A percentile compares a stretch with the other conserved stretches of the same genome.
phyloP scores from a whole-genome alignment of 495 filamentous ascomycete species.

The Friedmanniomyces simplex region DNA sequence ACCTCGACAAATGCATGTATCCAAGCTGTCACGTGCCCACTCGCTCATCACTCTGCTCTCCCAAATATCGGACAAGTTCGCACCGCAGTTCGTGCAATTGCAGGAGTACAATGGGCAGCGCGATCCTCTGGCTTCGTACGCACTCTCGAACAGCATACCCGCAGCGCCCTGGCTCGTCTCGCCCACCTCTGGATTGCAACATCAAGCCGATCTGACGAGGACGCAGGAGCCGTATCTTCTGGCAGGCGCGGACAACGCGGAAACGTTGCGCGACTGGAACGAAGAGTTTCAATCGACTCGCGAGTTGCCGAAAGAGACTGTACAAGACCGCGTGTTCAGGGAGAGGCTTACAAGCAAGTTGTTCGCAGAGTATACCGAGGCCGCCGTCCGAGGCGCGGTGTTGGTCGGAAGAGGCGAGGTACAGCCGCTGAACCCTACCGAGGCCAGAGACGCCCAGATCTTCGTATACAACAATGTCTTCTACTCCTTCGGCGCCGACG shows the following conservation, averaged over 20 bases:
- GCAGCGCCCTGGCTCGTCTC: slow-evolving; percentile 82
- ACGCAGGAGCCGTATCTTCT: slow-evolving; percentile 90
- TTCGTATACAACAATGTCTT: slow-evolving; percentile 99
- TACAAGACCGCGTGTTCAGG: slow-evolving; percentile 92
- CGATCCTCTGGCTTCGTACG: slow-evolving; percentile 86
- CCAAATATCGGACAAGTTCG: slow-evolving; percentile 73
- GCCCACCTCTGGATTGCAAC: slow-evolving; percentile 51
- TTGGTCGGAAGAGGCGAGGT: slow-evolving; percentile 89
- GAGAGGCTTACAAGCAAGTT: slow-evolving; percentile 90
- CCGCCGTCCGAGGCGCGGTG: slow-evolving; percentile 85
- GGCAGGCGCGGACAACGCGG: slow-evolving; percentile 79
- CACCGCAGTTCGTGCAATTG: slow-evolving; percentile 56
- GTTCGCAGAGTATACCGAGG: slow-evolving; percentile 95
- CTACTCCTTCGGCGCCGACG: slow-evolving; percentile 96
- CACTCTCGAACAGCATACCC: slow-evolving; percentile 85
- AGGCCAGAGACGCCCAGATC: slow-evolving; percentile 86
- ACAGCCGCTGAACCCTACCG: slow-evolving; percentile 92
- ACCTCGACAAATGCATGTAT: slow-evolving; percentile 54
- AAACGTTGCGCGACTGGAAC: slow-evolving; percentile 95
- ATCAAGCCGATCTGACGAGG: slow-evolving; percentile 73
- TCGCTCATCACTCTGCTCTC: slow-evolving; percentile 74
- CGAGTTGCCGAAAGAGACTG: slow-evolving; percentile 82
- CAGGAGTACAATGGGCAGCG: slow-evolving; percentile 72
- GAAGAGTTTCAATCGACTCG: slow-evolving; percentile 97
- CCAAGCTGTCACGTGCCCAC: slow-evolving; percentile 64